phyloP scores from a whole-genome alignment of 75 land plant species.

The Cryptomeria japonica region DNA sequence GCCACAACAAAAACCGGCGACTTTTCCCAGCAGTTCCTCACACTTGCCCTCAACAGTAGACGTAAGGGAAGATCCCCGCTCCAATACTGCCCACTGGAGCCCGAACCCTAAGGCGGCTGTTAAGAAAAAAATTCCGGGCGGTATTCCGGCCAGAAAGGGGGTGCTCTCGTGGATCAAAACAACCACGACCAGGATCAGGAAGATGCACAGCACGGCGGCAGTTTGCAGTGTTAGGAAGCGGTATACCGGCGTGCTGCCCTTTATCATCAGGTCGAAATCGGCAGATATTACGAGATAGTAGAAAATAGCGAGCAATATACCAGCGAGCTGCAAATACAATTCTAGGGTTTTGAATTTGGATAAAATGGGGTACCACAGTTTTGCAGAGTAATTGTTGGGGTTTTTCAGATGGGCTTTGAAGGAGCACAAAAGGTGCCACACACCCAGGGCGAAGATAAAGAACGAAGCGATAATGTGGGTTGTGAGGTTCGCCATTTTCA shows the following conservation, averaged over 20 bases:
- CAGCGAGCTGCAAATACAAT: slow-evolving; percentile 18
- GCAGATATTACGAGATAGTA: slow-evolving; percentile 33
- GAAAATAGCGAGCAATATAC: slow-evolving; percentile 22
- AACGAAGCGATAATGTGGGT: neutral
- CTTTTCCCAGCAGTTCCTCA: slow-evolving; percentile 29
- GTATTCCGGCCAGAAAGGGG: slow-evolving; percentile 13
- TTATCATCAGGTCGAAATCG: slow-evolving; percentile 32
- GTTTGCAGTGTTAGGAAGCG: slow-evolving; percentile 40
- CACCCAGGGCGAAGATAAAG: neutral
- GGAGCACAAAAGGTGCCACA: neutral
- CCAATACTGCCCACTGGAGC: slow-evolving; percentile 27
- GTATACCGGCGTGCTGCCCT: slow-evolving; percentile 47
- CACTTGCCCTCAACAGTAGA: slow-evolving; percentile 58
- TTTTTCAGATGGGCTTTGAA: neutral
- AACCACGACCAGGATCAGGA: slow-evolving; percentile 33
- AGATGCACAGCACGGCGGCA: slow-evolving; percentile 37
- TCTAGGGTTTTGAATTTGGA: neutral
- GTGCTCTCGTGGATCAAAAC: slow-evolving; percentile 12
- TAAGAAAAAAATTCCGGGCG: slow-evolving; percentile 32
- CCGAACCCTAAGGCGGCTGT: slow-evolving; percentile 37
- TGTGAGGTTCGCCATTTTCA: neutral
- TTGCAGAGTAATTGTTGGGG: neutral
- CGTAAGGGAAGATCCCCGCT: slow-evolving; percentile 27
- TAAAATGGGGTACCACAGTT: neutral
- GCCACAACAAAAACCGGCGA: slow-evolving; percentile 33